A percentile compares a stretch with the other conserved stretches of the same genome.
phyloP scores from a whole-genome alignment of 176 grass and related monocot species.

The Carex cristatella region DNA sequence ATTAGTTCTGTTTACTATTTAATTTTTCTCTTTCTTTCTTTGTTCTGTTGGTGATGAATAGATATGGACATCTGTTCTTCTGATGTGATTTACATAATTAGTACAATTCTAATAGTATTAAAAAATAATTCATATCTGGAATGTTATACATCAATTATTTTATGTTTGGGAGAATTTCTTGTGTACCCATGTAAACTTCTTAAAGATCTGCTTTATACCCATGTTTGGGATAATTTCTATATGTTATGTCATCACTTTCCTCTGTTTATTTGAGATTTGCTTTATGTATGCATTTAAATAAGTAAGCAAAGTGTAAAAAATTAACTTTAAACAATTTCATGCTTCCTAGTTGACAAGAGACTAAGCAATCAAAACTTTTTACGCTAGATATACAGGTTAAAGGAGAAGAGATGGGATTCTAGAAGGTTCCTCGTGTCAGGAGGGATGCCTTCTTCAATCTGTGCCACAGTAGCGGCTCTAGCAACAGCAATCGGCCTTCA shows the following conservation, averaged over 20 bases:
- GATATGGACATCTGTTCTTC: neutral
- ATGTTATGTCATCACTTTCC: neutral
- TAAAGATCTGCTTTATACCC: too few relatives aligned
- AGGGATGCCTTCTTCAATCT: slow-evolving; percentile 89
- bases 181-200: too few relatives aligned
- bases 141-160: neutral
- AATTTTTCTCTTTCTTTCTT: neutral
- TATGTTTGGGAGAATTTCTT: too few relatives aligned
- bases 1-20: neutral
- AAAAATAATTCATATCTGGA: neutral
- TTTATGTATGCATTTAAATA: neutral
- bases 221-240: too few relatives aligned
- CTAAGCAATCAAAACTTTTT: slow-evolving; percentile 33
- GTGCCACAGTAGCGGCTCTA: slow-evolving; percentile 61
- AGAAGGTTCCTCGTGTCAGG: slow-evolving; percentile 76
- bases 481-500: slow-evolving; percentile 65
- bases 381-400: slow-evolving; percentile 95
- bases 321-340: neutral
- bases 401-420: slow-evolving; percentile 95
- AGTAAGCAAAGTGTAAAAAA: neutral
- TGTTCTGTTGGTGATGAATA: neutral
- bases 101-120: neutral
- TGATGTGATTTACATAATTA: neutral
- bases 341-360: neutral
- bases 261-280: neutral